Evolutionary conservation across 352 stramenopile species (phyloP).

Genomic region (Phytophthora citrophthora): DNA sequence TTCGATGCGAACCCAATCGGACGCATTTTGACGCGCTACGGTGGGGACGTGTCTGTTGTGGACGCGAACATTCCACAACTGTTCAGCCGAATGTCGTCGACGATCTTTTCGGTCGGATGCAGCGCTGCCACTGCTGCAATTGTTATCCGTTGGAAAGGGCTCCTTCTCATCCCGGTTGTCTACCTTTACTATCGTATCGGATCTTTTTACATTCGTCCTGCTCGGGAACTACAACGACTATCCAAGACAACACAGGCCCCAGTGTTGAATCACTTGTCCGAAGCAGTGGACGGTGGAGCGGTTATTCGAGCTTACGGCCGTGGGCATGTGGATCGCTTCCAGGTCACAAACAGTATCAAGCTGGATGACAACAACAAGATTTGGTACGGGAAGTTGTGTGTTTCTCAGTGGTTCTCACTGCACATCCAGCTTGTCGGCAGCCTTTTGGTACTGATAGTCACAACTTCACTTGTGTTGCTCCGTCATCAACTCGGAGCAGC

Average conservation of each 20-base stretch:
- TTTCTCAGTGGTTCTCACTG: constrained; percentile 57
- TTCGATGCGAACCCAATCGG: constrained; percentile 94
- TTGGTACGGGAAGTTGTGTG: constrained; percentile 43
- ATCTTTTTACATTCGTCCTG: constrained; percentile 53
- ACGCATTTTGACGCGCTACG: constrained; percentile 92
- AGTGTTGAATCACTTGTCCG: constrained; percentile 58
- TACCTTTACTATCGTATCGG: constrained; percentile 80
- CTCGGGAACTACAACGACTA: constrained; percentile 59
- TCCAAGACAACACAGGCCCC: constrained; percentile 54
- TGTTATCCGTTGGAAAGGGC: constrained; percentile 84
- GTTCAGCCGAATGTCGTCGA: constrained; percentile 60
- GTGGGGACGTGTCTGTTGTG: constrained; percentile 90
- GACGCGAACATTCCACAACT: constrained; percentile 77
- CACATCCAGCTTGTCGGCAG: constrained; percentile 82
- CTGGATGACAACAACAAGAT: constrained; percentile 54
- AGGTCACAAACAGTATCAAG: constrained; percentile 35
- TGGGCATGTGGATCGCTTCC: constrained; percentile 49
- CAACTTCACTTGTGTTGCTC: constrained; percentile 54
- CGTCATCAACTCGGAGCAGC: constrained; percentile 56
- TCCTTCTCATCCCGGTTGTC: constrained; percentile 81
- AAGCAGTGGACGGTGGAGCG: constrained; percentile 52
- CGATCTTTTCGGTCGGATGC: constrained; percentile 79
- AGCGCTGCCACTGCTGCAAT: constrained; percentile 81
- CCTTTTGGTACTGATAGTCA: constrained; percentile 85
- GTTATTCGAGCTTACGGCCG: constrained; percentile 66